Conservation (phyloP, 2,329 filamentous ascomycete genomes). For the Stagonosporopsis vannaccii region DNA sequence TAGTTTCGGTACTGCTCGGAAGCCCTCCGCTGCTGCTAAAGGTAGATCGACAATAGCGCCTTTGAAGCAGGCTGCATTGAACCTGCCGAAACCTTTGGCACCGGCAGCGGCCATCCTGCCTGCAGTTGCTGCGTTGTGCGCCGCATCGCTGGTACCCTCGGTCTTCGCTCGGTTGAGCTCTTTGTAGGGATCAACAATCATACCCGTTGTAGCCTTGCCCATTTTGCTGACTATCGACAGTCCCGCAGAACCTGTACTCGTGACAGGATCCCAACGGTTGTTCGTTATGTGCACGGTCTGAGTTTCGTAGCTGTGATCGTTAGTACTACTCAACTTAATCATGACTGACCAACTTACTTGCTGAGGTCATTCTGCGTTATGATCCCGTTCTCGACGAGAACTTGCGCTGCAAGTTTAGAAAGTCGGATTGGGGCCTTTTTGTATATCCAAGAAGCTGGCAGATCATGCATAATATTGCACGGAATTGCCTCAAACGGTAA, state of each 20-base stretch:
- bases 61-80: slow-evolving; percentile 31
- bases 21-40: slow-evolving; percentile 47
- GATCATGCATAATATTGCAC: slow-evolving; percentile 31
- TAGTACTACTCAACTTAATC: neutral
- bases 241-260: slow-evolving; percentile 66
- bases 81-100: slow-evolving; percentile 31
- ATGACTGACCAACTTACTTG: slow-evolving; percentile 16
- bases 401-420: slow-evolving; percentile 33
- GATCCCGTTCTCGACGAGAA: slow-evolving; percentile 29
- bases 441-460: slow-evolving; percentile 34
- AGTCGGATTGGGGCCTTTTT: slow-evolving; percentile 27
- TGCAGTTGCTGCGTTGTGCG: slow-evolving; percentile 10
- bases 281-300: slow-evolving; percentile 43
- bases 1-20: slow-evolving; percentile 46
- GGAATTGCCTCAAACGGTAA: slow-evolving; percentile 34
- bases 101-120: slow-evolving; percentile 19
- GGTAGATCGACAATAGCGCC: slow-evolving; percentile 48
- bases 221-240: slow-evolving; percentile 62
- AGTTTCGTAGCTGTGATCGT: slow-evolving; percentile 22
- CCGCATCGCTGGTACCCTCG: slow-evolving; percentile 3
- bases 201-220: slow-evolving; percentile 64
- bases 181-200: slow-evolving; percentile 49
- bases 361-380: slow-evolving; percentile 30
- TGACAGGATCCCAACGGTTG: slow-evolving; percentile 68
- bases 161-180: slow-evolving; percentile 14